A percentile compares a stretch with the other conserved stretches of the same genome.
These are phyloP conservation scores for Trichoderma citrinoviride DNA, from an alignment of 2,329 filamentous ascomycete species.

Conservation along the genomic window DNA sequence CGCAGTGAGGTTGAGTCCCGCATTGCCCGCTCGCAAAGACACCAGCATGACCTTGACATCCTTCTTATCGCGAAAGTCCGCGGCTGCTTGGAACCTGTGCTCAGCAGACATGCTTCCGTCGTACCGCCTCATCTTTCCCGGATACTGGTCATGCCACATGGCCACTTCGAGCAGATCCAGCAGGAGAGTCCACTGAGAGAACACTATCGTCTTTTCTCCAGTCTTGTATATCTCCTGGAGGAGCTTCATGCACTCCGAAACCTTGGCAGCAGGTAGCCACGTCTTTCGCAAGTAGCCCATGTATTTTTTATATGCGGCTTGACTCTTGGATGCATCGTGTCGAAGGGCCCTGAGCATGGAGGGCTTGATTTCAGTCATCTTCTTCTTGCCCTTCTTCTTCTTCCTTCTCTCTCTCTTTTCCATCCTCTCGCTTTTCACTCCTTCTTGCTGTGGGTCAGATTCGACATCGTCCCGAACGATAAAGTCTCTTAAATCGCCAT, in stretches of 20 bases:
- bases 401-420: conserved; percentile 29
- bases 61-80: conserved; percentile 62
- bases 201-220: conserved; percentile 69
- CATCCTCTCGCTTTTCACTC: conserved; percentile 33
- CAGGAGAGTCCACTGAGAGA: conserved; percentile 76
- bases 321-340: conserved; percentile 62
- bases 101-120: conserved; percentile 75
- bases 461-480: conserved; percentile 46
- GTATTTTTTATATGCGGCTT: conserved; percentile 65
- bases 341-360: conserved; percentile 64
- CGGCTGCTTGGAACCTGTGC: conserved; percentile 66
- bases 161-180: conserved; percentile 72
- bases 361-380: conserved; percentile 44
- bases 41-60: conserved; percentile 74
- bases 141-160: conserved; percentile 58
- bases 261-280: conserved; percentile 78
- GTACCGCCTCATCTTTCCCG: conserved; percentile 65
- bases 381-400: conserved; percentile 41
- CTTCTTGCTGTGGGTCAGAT: conserved; percentile 32
- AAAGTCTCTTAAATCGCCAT: conserved; percentile 51
- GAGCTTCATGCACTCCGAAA: conserved; percentile 73
- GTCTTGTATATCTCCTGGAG: conserved; percentile 62
- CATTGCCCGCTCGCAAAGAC: conserved; percentile 75
- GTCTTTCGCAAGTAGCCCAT: conserved; percentile 64
- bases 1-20: conserved; percentile 79